Conservation (phyloP, 75 land plant species). For the Isoetes taiwanensis region DNA sequence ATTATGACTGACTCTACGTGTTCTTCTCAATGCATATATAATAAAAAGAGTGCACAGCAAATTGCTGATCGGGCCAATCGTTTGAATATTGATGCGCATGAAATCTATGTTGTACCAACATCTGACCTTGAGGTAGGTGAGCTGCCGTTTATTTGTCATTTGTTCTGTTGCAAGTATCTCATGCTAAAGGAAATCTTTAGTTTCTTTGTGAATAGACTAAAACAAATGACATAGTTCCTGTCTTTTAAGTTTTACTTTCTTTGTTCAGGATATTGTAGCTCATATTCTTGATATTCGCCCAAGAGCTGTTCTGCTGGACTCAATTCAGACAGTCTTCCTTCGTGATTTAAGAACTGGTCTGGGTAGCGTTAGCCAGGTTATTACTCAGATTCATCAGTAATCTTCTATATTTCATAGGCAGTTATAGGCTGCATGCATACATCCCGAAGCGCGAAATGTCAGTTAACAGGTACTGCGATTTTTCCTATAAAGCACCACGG, state of each 20-base stretch:
- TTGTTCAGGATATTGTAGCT: conserved; percentile 52
- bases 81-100: conserved; percentile 40
- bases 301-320: conserved; percentile 67
- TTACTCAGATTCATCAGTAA: too few species aligned
- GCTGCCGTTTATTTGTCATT: too few species aligned
- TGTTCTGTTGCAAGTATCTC: too few species aligned
- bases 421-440: too few species aligned
- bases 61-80: conserved; percentile 78
- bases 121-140: conserved; percentile 68
- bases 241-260: background rate
- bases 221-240: background rate
- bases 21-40: too few species aligned
- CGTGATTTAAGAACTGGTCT: conserved; percentile 52
- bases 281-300: conserved; percentile 39
- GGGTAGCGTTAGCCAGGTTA: conserved; percentile 68
- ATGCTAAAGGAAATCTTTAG: too few species aligned
- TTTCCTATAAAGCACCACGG: too few species aligned
- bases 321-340: conserved; percentile 86
- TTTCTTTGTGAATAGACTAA: too few species aligned
- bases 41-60: conserved; percentile 95
- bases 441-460: too few species aligned
- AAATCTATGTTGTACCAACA: conserved; percentile 60
- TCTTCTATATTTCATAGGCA: too few species aligned
- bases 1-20: too few species aligned
- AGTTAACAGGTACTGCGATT: too few species aligned